Base-by-base conservation (phyloP, 2,329 filamentous ascomycete genomes). In the Pyrenophora seminiperda region DNA sequence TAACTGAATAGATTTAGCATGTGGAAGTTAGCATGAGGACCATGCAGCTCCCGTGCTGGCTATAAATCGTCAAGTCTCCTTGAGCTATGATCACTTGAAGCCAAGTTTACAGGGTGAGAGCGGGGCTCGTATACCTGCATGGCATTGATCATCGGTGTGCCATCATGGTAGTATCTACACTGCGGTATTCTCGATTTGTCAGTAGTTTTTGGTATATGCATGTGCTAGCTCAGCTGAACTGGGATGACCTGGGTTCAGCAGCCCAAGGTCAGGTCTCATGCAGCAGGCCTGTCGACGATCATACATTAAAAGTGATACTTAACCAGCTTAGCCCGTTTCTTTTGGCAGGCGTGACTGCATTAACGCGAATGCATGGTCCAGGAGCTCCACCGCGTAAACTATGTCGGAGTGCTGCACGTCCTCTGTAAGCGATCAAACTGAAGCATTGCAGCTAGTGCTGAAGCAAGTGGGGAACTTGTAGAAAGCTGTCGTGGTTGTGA, bases 1-100 rank as follows among this genome's bases (percentile, higher is more conserved):
- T 30, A 6, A 62, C 61, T 56, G 33, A 64, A 55, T 38, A 64
- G 51, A 33, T 58, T 54, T 52, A 62, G 55, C 59, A 64, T 64
- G 39, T 61, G 59, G 59, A 51, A 50, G 24, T 24, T 24, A 17
- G 18, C 27, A 47, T 18, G 34, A 44, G 34, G 13, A 30, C 38
- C 29, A 36, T 44, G 39, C 40, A 15, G 18, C 34, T 36, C 44
- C 29, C 38, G 14, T 10, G 18, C 24, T 51, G 43, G 22, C 36
- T 47, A 46, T 54, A 58, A 44, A 54, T 24, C 20, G 47, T 39
- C 10, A 48, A 19, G 41, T 14, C 17, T 22, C 34, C 39, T 37
- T 31, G 37, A 31, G 47, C 37, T 48, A 53, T 30, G 14, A 33
- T 50, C 40, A 17, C n/a, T 53, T 46, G 47, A 47, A 41, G 19